phyloP scores from a whole-genome alignment of 495 filamentous ascomycete species.

The Talaromyces trachyspermus region DNA sequence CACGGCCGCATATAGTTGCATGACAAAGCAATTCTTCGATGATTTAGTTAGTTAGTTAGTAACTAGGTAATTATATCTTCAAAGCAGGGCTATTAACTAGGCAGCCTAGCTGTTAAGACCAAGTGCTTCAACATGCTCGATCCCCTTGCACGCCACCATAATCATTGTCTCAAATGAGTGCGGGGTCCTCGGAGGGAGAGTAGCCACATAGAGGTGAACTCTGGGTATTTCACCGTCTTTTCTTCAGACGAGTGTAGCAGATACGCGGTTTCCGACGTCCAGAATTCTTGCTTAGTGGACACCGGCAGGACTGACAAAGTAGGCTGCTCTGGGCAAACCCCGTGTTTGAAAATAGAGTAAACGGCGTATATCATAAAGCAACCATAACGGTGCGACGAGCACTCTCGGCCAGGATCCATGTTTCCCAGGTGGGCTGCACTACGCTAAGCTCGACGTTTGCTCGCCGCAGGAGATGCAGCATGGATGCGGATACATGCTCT shows the following conservation, averaged over 20 bases:
- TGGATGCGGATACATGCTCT: not conserved
- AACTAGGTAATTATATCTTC: not conserved
- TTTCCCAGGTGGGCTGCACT: not conserved
- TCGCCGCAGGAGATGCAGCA: not conserved
- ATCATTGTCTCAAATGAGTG: not conserved
- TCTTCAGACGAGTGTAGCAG: not conserved
- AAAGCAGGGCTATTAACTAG: not conserved
- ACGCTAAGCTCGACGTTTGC: not conserved
- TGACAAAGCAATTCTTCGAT: not conserved
- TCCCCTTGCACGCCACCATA: not conserved
- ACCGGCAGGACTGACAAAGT: not conserved
- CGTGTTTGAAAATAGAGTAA: constrained; percentile 18
- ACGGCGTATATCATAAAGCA: constrained; percentile 27
- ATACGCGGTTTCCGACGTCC: not conserved
- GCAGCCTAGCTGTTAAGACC: not conserved
- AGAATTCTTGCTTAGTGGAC: not conserved
- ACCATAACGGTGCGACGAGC: constrained; percentile 37
- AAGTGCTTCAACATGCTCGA: not conserved
- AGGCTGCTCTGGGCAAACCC: not conserved
- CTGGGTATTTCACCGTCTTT: not conserved
- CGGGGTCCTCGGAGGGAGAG: not conserved
- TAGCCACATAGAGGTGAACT: not conserved
- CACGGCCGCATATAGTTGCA: not conserved
- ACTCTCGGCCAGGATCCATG: constrained; percentile 40
- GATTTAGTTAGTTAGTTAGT: not conserved